Evolutionary conservation across 2,329 filamentous ascomycete genomes (phyloP), one percentile per base, ranked within the genome.

Genomic region (Aspergillus ustus): DNA sequence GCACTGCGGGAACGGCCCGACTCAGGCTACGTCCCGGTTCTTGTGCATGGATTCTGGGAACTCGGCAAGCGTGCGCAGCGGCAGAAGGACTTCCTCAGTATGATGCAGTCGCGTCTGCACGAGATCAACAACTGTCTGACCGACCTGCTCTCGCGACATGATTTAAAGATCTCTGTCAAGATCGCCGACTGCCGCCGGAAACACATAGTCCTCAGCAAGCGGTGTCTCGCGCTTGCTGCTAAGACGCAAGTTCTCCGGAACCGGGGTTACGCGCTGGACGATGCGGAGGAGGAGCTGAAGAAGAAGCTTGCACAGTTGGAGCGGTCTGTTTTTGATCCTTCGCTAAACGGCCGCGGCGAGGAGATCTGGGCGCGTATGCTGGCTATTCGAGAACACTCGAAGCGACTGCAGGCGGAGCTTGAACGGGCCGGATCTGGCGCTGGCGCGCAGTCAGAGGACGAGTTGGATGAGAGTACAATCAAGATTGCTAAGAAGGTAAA

Each of bases 321-420:
- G 72, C 82, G 82, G 56, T 80, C 81, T 53, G 84, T 87, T 2
- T 84, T 86, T 55, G 87, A 89, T 68, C 86, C 87, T 0, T 82
- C 83, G 5, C 78, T 89, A 51, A 82, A 81, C 49, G 87, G 85
- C 4, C 78, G 86, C 22, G 84, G 84, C 61, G 87, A 89, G 71
- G 87, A 89, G 73, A 86, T 89, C 59, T 89, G 87, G 87, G 87
- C 87, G 31, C 79, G 87, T 44, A 88, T 89, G 86, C 81, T 88
- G 52, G 83, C 83, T 7, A 82, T 89, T 57, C 78, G 86, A 59
- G 86, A 88, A 69, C 78, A 86, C 58, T 83, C 84, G 51, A 82
- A 83, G 68, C 81, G 84, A 69, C 71, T 89, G 59, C 85, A 88
- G 67, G 77, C 80, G 63, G 87, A 89, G 74, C 83, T 86, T 60